phyloP scores from a whole-genome alignment of 805 yeast species.

The Candida hungchunana region DNA sequence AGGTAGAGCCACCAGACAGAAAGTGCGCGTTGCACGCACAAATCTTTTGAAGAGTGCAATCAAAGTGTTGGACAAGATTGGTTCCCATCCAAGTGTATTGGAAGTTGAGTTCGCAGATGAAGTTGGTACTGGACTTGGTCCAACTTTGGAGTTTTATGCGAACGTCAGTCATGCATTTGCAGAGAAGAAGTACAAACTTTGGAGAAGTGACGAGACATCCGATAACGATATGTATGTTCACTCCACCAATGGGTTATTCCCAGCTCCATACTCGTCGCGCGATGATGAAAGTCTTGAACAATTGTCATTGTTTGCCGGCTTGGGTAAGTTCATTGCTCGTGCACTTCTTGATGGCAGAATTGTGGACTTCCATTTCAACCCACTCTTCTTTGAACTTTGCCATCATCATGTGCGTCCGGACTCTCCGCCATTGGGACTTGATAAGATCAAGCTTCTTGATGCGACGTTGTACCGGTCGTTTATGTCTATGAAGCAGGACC shows the following conservation, averaged over 20 bases:
- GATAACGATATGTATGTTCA: constrained; percentile 37
- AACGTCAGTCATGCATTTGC: constrained; percentile 73
- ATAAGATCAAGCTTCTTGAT: constrained; percentile 50
- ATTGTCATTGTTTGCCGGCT: constrained; percentile 50
- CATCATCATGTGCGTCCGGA: constrained; percentile 30
- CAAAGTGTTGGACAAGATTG: constrained; percentile 72
- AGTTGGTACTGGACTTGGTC: constrained; percentile 96
- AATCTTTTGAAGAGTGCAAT: constrained; percentile 71
- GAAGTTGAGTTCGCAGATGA: constrained; percentile 89
- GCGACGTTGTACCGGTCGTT: constrained; percentile 54
- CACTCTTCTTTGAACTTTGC: constrained; percentile 62
- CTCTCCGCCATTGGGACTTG: constrained; percentile 8
- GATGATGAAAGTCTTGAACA: constrained; percentile 37
- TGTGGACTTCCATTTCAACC: constrained; percentile 75
- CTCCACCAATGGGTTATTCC: constrained; percentile 61
- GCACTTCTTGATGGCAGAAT: constrained; percentile 85
- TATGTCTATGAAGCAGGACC: constrained; percentile 42
- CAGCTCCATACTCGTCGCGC: constrained; percentile 48
- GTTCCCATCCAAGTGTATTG: constrained; percentile 71
- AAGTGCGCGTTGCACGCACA: constrained; percentile 70
- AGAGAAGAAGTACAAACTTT: constrained; percentile 50
- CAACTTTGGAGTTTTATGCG: constrained; percentile 90
- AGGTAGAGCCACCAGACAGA: constrained; percentile 76
- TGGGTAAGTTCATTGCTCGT: constrained; percentile 85
- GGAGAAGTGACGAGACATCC: constrained; percentile 48